Conservation (phyloP, 2,329 filamentous ascomycete genomes). For the Aureobasidium sp. region DNA sequence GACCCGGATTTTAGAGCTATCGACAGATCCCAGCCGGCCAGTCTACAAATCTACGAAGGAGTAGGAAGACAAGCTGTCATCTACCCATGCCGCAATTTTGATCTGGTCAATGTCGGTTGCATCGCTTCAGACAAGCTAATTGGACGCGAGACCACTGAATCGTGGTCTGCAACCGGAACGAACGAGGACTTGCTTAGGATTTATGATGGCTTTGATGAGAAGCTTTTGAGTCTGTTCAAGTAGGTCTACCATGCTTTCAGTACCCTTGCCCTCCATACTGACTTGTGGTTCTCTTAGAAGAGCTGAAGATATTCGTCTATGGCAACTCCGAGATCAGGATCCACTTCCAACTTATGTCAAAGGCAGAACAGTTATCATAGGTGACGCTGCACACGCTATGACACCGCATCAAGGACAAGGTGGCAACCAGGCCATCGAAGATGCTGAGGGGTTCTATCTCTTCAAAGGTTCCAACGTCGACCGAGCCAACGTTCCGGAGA, state of each 20-base stretch:
- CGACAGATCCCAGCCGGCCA: not conserved
- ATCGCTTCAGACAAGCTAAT: not conserved
- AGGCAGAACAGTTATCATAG: slow-evolving; percentile 23
- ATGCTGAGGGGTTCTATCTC: slow-evolving; percentile 32
- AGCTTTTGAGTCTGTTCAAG: slow-evolving; percentile 31
- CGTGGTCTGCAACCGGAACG: slow-evolving; percentile 36
- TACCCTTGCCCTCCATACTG: not conserved
- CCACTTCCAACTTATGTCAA: slow-evolving; percentile 33
- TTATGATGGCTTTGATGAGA: slow-evolving; percentile 36
- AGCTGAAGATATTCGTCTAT: slow-evolving; percentile 34
- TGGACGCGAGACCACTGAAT: slow-evolving; percentile 24
- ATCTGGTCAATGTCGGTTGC: not conserved
- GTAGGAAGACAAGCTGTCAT: not conserved
- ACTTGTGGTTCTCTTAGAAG: not conserved
- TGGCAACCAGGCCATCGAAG: slow-evolving; percentile 37
- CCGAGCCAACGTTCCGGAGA: not conserved
- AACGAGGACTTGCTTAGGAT: slow-evolving; percentile 32
- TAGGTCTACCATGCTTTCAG: not conserved
- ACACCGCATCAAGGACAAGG: slow-evolving; percentile 39
- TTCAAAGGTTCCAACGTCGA: slow-evolving; percentile 14
- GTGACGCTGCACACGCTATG: slow-evolving; percentile 34
- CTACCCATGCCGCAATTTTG: not conserved
- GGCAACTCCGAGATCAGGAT: slow-evolving; percentile 41
- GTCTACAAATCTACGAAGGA: not conserved
- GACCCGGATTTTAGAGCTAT: not conserved